Base-by-base conservation (phyloP, 139 green algal species). In the Edaphochlamys debaryana region DNA sequence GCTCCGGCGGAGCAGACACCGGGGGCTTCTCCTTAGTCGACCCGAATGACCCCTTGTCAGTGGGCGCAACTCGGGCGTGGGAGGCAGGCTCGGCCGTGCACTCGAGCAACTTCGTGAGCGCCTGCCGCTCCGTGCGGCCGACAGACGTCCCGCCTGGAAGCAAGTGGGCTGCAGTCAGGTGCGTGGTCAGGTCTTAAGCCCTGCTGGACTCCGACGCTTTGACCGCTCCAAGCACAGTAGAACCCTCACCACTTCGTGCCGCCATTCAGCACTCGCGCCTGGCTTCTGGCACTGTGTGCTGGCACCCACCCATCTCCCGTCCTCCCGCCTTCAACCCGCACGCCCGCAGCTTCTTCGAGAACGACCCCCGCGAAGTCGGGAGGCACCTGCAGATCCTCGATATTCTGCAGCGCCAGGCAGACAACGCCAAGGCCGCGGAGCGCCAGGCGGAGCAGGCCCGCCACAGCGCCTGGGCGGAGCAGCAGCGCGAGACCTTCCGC, bases 341-440 rank as follows among this genome's bases (percentile, higher is more conserved):
- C n/a, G n/a, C n/a, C n/a, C 38, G 36, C 73, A 80, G 76, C 62
- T 86, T 81, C 64, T 90, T 84, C 32, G 86, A 90, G 67, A 90
- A 71, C 48, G 34, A 86, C 78, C 86, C 86, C 3, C 30, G 27
- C 0, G 70, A 87, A 64, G 84, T 88, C 36, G 75, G 75, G 23
- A 64, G 78, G n/a, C 86, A 88, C 37, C 68, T 90, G 64, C 70
- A 82, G 54, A 71, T 86, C 23, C 67, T 85, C 25, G 64, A 77
- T n/a, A n/a, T n/a, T n/a, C 29, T 38, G 40, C 41, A 56, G 40
- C 36, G 50, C 25, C 45, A 78, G 60, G 69, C 81, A 11, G 84
- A 82, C 4, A 60, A 20, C 17, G 40, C 19, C 52, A 82, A 83
- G 40, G 69, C 64, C 8, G 78, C 67, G 42, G 79, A 89, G 64